These are phyloP conservation scores for Ophiostoma piceae DNA, from an alignment of 2,329 filamentous ascomycete species.

Conservation along the genomic window DNA sequence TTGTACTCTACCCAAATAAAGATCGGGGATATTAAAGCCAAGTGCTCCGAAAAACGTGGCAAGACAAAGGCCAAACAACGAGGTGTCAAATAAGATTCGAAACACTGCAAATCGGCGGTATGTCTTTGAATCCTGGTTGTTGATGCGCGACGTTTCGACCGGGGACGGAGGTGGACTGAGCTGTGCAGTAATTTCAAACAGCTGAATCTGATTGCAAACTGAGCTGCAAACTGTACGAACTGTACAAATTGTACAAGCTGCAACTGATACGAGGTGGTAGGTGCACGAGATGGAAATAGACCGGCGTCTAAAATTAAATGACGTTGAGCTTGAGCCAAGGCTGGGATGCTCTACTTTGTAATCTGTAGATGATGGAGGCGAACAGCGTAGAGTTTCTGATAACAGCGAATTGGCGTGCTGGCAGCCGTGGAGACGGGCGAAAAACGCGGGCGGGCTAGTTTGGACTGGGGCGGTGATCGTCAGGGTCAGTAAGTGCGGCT, in stretches of 20 bases:
- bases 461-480: constrained; percentile 6
- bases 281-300: not conserved
- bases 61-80: not conserved
- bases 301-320: not conserved
- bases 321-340: not conserved
- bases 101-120: constrained; percentile 8
- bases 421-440: not conserved
- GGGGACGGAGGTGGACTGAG: not conserved
- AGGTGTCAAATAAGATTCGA: not conserved
- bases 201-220: too few species aligned
- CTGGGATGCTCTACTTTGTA: not conserved
- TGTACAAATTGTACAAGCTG: too few species aligned
- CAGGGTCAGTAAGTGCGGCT: constrained; percentile 3
- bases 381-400: not conserved
- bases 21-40: not conserved
- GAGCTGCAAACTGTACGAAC: too few species aligned
- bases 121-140: constrained; percentile 26
- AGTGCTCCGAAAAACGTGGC: not conserved
- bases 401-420: not conserved
- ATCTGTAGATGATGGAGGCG: not conserved
- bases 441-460: not conserved
- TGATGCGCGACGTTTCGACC: constrained; percentile 29
- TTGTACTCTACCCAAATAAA: not conserved
- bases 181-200: too few species aligned
- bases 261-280: not conserved